Evolutionary conservation across 768 basidiomycete species (phyloP).

Genomic region (Leucocoprinus leucothites): DNA sequence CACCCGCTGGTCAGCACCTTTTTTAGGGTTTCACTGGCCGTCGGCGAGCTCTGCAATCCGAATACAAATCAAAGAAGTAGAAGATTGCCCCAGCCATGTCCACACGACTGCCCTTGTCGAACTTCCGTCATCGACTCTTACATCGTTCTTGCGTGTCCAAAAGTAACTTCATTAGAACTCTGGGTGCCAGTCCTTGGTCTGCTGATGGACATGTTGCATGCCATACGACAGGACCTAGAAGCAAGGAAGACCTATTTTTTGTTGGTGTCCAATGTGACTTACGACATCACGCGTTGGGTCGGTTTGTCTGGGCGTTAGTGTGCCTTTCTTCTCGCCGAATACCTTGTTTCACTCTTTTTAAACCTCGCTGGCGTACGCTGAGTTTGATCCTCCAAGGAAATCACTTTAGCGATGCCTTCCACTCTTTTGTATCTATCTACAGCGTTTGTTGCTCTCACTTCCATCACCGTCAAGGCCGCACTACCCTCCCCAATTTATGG

Average conservation of each 20-base stretch:
- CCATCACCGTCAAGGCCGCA: slow-evolving; percentile 17
- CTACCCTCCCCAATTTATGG: slow-evolving; percentile 57
- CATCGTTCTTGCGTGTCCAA: not conserved
- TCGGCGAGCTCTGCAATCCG: no score
- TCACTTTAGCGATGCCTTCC: slow-evolving; percentile 19
- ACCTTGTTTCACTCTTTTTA: not conserved
- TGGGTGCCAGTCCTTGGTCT: not conserved
- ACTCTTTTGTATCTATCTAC: slow-evolving; percentile 21
- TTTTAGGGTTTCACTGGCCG: no score
- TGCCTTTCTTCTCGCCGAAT: not conserved
- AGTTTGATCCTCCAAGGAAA: not conserved
- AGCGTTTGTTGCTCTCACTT: slow-evolving; percentile 9
- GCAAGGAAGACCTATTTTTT: slow-evolving; percentile 3
- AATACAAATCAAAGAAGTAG: no score
- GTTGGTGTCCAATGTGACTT: slow-evolving; percentile 3
- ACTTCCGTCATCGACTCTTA: not conserved
- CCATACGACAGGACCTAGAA: slow-evolving; percentile 1
- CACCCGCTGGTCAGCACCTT: no score
- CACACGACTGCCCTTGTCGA: no score
- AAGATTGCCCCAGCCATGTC: no score
- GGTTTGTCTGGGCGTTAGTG: slow-evolving; percentile 1
- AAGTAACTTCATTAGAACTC: not conserved
- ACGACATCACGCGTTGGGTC: not conserved
- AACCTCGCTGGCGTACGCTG: slow-evolving; percentile 10
- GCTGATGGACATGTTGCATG: not conserved